Evolutionary conservation across 225 moss, liverwort and hornwort species (phyloP).

Genomic region (Thuidium tamariscinum): DNA sequence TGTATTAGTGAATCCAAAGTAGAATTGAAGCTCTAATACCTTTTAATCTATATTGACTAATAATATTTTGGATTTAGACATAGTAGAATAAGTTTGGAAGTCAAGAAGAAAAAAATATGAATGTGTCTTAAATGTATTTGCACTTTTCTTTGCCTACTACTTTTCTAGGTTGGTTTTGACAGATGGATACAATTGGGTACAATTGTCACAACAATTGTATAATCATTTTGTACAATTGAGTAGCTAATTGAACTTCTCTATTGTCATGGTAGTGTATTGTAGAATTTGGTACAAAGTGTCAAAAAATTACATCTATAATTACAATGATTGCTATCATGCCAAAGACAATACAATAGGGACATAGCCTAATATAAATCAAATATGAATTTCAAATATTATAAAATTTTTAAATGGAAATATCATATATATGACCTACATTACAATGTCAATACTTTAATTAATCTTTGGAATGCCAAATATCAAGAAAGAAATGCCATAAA

Average conservation of each 20-base stretch:
- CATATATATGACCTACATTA: not conserved
- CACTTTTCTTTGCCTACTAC: not conserved
- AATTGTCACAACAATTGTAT: too few relatives aligned
- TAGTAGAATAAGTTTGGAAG: not conserved
- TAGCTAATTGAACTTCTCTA: not conserved
- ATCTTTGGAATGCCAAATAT: not conserved
- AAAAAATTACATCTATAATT: not conserved
- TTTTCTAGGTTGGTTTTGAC: not conserved
- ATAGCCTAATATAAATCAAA: not conserved
- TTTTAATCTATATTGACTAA: not conserved
- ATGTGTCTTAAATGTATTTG: not conserved
- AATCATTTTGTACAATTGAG: fast-evolving
- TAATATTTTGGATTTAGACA: not conserved
- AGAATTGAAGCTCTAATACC: not conserved
- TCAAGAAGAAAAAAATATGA: not conserved
- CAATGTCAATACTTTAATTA: not conserved
- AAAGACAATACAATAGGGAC: not conserved
- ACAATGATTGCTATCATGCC: not conserved
- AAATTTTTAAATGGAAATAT: not conserved
- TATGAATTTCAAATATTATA: not conserved
- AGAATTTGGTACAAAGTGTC: not conserved
- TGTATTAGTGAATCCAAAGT: fast-evolving
- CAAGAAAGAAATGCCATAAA: fast-evolving
- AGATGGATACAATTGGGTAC: fast-evolving
- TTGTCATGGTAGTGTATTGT: not conserved